Base-by-base conservation (phyloP, 352 stramenopile species). In the Globisporangium polare region DNA sequence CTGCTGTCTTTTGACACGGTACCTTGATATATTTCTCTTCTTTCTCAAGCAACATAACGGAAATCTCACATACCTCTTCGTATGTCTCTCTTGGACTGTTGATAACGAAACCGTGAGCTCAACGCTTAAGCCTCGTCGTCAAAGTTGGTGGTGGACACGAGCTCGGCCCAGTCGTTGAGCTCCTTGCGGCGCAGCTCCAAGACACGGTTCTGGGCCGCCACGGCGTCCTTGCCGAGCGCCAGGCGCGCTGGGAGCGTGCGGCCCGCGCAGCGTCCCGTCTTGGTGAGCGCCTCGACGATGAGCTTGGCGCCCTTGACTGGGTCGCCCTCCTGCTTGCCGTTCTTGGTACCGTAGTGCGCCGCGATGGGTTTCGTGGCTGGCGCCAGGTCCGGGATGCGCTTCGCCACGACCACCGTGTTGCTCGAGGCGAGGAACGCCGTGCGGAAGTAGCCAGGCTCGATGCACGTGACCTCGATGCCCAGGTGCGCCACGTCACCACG, bases 401-500 rank as follows among this genome's bases (percentile, higher is more conserved):
- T 42, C 53, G 70, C 60, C 1, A 58, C 68, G 31, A 55, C 50
- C 2, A 72, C 67, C 20, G 63, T 66, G 8, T 69, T 66, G n/a
- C 43, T 22, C 15, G 43, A 50, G 13, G 69, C 73, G 61, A 59
- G 55, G 45, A 74, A 73, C 22, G 55, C 66, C 41, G 71, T 81
- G 18, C 73, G 73, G 53, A 81, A 81, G 8, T 63, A 66, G 1
- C 71, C 73, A 13, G 68, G 71, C 62, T 81, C 73, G 49, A 81
- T 31, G 27, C 27, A 31, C 27, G 27, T 31, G 27, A 31, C 27
- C 27, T 31, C 27, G 27, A 31, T 31, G 33, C 67, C 67, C 6
- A 81, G 59, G 0, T 57, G 62, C 10, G 65, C 65, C 33, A 81
- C 62, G 26, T 78, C 68, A 13, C 68, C 69, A 10, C 68, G 65